A percentile compares a stretch with the other conserved stretches of the same genome.
These are phyloP conservation scores for Debaryomyces maramus DNA, from an alignment of 805 yeast genomes.

Conservation along the genomic window DNA sequence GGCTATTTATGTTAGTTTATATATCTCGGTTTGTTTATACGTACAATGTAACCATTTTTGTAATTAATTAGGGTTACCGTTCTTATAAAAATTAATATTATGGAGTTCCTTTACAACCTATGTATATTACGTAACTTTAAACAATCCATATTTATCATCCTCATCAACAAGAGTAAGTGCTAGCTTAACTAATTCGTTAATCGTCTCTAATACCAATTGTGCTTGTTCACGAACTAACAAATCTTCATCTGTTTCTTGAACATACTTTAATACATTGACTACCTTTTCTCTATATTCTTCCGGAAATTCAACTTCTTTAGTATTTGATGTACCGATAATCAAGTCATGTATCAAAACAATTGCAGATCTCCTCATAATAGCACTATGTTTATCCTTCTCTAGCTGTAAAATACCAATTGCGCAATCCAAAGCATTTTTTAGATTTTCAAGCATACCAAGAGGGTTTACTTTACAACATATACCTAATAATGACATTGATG, in stretches of 20 bases:
- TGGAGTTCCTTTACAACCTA: neutral
- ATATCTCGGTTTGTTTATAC: neutral
- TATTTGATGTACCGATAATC: constrained; percentile 44
- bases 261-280: constrained; percentile 43
- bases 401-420: constrained; percentile 69
- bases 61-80: neutral
- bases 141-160: neutral
- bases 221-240: constrained; percentile 62
- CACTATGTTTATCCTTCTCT: constrained; percentile 47
- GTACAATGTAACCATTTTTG: neutral
- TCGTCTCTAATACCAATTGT: constrained; percentile 27
- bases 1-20: constrained; percentile 1
- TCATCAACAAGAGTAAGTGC: constrained; percentile 9
- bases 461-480: constrained; percentile 61
- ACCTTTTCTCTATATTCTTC: constrained; percentile 45
- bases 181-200: constrained; percentile 24
- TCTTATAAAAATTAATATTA: neutral
- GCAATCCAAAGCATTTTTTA: constrained; percentile 69
- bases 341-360: constrained; percentile 66
- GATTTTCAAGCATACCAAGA: constrained; percentile 44
- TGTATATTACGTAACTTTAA: neutral
- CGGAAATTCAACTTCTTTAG: constrained; percentile 53
- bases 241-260: constrained; percentile 52
- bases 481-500: constrained; percentile 86
- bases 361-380: constrained; percentile 73